phyloP scores from a whole-genome alignment of 805 yeast species.

The Hanseniaspora occidentalis region DNA sequence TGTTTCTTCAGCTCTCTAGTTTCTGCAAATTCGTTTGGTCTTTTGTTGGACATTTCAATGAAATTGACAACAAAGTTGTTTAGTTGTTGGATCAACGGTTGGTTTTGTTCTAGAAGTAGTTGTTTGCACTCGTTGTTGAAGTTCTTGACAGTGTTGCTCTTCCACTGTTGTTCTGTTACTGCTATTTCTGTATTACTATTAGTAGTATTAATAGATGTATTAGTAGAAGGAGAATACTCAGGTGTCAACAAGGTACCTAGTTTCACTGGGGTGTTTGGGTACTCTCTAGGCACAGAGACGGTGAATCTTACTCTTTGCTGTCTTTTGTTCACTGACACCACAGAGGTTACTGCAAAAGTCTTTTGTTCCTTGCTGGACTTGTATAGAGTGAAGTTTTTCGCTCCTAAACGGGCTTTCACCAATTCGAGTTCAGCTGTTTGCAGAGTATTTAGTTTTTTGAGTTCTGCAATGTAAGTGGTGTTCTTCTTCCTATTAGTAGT shows the following conservation, averaged over 20 bases:
- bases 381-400: background rate
- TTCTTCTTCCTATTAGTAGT: too few relatives aligned
- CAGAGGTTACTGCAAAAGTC: background rate
- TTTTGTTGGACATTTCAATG: background rate
- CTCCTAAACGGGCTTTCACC: background rate
- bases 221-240: background rate
- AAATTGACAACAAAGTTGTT: background rate
- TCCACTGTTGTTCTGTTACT: too few relatives aligned
- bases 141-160: background rate
- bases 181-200: too few relatives aligned
- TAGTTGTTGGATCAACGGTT: background rate
- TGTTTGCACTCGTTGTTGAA: background rate
- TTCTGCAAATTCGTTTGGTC: too few relatives aligned
- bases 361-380: background rate
- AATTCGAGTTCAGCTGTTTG: background rate
- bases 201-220: too few relatives aligned
- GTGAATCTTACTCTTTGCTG: background rate
- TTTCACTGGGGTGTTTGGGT: background rate
- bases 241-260: background rate
- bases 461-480: background rate
- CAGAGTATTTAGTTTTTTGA: background rate
- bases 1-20: background rate
- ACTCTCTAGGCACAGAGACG: background rate
- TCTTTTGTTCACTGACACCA: background rate
- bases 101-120: background rate